phyloP scores from a whole-genome alignment of 2,329 filamentous ascomycete genomes.

The Aspergillus eucalypticola region DNA sequence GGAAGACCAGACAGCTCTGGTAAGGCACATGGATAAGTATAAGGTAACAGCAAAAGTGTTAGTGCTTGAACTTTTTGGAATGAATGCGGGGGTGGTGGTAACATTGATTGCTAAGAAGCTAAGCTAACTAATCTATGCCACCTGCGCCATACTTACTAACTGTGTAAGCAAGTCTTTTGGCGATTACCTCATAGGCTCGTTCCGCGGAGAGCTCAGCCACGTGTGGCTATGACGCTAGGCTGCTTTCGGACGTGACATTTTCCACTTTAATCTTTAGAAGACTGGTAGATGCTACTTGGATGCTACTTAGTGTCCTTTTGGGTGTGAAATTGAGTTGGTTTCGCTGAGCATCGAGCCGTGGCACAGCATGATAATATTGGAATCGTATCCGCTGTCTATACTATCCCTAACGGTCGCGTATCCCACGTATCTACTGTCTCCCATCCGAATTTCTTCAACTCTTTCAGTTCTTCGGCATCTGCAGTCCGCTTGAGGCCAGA shows the following conservation, averaged over 20 bases:
- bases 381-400: constrained; percentile 16
- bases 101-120: neutral
- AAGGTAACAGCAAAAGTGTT: neutral
- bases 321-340: too few species aligned
- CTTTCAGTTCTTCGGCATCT: constrained; percentile 20
- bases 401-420: constrained; percentile 37
- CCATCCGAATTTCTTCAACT: constrained; percentile 33
- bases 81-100: constrained; percentile 13
- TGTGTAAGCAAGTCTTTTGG: constrained; percentile 6
- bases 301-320: too few species aligned
- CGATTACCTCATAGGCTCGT: constrained; percentile 18
- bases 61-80: neutral
- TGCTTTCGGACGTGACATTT: neutral
- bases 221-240: constrained; percentile 3
- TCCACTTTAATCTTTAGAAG: neutral
- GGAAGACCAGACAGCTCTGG: constrained; percentile 25
- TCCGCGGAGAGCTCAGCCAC: constrained; percentile 7
- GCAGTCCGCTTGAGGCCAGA: neutral
- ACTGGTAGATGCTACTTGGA: too few species aligned
- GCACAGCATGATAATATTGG: neutral
- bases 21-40: constrained; percentile 32
- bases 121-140: neutral
- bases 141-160: too few species aligned
- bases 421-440: constrained; percentile 31
- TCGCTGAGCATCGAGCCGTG: neutral